Evolutionary conservation across 108 stramenopile genomes (phyloP).

Genomic region (Aurantiochytrium sp.): DNA sequence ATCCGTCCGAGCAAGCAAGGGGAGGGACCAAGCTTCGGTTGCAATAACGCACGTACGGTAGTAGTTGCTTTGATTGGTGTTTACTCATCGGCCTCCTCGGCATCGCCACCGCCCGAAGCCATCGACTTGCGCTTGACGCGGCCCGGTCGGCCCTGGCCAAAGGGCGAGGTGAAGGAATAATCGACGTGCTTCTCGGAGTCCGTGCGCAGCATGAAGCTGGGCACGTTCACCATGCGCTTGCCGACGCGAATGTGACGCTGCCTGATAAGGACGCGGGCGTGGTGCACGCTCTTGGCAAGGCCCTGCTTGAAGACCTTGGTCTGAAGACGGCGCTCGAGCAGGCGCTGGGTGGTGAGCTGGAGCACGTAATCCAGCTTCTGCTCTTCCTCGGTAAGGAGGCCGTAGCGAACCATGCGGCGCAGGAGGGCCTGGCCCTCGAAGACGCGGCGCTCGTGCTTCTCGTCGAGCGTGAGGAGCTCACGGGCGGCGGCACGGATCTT

Average conservation of each 20-base stretch:
- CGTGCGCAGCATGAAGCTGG: conserved; percentile 93
- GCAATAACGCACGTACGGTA: too few species aligned
- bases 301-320: conserved; percentile 97
- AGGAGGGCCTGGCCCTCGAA: conserved; percentile 98
- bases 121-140: conserved; percentile 92
- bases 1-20: too few species aligned
- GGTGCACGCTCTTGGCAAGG: conserved; percentile 97
- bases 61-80: not conserved
- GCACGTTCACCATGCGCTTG: conserved; percentile 92
- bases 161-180: conserved; percentile 88
- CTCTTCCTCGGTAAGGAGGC: conserved; percentile 91
- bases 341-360: conserved; percentile 94
- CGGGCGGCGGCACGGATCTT: conserved; percentile 99
- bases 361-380: conserved; percentile 92
- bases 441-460: conserved; percentile 92
- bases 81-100: conserved; percentile 64
- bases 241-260: conserved; percentile 99
- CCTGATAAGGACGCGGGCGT: conserved; percentile 96
- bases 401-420: conserved; percentile 92
- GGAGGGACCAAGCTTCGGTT: too few species aligned
- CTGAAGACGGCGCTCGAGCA: conserved; percentile 95
- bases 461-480: conserved; percentile 86
- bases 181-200: conserved; percentile 98
- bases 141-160: conserved; percentile 94
- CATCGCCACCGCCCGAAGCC: conserved; percentile 84